A percentile compares a stretch with the other conserved stretches of the same genome.
Conservation (phyloP, 2,329 filamentous ascomycete genomes). For the Neonectria magnoliae region DNA sequence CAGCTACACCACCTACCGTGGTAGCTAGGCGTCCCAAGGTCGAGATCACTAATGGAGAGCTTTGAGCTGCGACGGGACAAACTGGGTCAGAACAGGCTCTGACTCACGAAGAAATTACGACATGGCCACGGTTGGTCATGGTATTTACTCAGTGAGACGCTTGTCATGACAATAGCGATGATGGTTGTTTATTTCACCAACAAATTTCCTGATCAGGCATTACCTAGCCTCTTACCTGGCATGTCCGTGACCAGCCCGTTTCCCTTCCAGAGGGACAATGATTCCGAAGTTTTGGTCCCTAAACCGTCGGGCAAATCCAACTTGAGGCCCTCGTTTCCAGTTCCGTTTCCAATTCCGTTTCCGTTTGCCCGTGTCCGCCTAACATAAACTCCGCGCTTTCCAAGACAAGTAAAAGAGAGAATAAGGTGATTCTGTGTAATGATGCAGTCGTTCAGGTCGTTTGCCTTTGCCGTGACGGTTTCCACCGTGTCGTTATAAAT, state of each 20-base stretch:
- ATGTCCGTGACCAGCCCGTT: slow-evolving; percentile 23
- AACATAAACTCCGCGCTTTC: slow-evolving; percentile 38
- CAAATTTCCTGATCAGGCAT: slow-evolving; percentile 28
- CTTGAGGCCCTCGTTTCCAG: neutral
- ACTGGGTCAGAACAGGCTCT: neutral
- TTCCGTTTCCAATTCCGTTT: neutral
- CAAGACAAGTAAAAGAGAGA: slow-evolving; percentile 22
- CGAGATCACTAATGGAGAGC: neutral
- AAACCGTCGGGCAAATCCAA: slow-evolving; percentile 11
- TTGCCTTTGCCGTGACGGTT: slow-evolving; percentile 16
- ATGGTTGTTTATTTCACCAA: slow-evolving; percentile 37
- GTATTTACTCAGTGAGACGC: slow-evolving; percentile 16
- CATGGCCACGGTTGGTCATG: neutral
- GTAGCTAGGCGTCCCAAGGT: slow-evolving; percentile 62
- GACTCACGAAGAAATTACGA: neutral
- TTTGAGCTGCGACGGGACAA: neutral
- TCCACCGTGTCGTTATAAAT: slow-evolving; percentile 31
- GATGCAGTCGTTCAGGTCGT: slow-evolving; percentile 37
- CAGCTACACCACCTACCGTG: slow-evolving; percentile 84
- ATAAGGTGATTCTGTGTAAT: slow-evolving; percentile 4
- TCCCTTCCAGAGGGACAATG: slow-evolving; percentile 40
- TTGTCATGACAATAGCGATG: slow-evolving; percentile 32
- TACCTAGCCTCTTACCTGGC: slow-evolving; percentile 22
- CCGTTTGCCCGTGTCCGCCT: slow-evolving; percentile 9
- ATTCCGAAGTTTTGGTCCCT: slow-evolving; percentile 21